Evolutionary conservation across 805 yeast species (phyloP).

Genomic region (Dipodascus geniculatus): DNA sequence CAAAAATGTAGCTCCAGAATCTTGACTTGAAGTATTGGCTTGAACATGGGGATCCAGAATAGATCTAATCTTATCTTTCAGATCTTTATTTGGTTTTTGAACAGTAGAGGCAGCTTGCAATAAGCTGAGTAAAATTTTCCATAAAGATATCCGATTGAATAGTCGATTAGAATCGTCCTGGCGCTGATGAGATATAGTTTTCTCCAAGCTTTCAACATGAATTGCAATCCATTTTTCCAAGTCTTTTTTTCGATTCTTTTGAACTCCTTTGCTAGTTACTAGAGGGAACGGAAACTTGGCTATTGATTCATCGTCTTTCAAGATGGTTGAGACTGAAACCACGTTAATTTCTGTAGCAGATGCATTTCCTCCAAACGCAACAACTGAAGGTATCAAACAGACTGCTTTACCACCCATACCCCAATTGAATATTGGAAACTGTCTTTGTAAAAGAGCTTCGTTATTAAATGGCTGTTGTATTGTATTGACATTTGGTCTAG

Average conservation of each 20-base stretch:
- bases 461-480: conserved; percentile 8
- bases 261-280: conserved; percentile 28
- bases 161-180: conserved; percentile 13
- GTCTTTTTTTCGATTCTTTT: conserved; percentile 51
- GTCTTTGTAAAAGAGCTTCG: conserved; percentile 43
- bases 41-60: conserved; percentile 18
- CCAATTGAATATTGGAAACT: conserved; percentile 72
- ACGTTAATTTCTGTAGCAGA: conserved; percentile 22
- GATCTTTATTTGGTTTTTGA: conserved; percentile 11
- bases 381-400: conserved; percentile 32
- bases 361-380: conserved; percentile 27
- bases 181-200: conserved; percentile 3
- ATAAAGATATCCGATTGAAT: conserved; percentile 18
- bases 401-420: conserved; percentile 35
- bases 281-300: conserved; percentile 60
- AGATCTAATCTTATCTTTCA: conserved; percentile 11
- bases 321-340: conserved; percentile 17
- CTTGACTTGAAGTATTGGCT: conserved; percentile 6
- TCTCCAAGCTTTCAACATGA: conserved; percentile 15
- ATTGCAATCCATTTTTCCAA: conserved; percentile 56
- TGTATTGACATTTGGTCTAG: neutral
- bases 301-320: conserved; percentile 20
- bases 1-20: neutral
- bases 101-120: conserved; percentile 22
- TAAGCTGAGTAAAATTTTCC: conserved; percentile 24